Percentiles rank a stretch among this genome's conserved stretches.
Conservation (phyloP, 1,284 basidiomycete genomes). For the Apiotrichum laibachii region DNA sequence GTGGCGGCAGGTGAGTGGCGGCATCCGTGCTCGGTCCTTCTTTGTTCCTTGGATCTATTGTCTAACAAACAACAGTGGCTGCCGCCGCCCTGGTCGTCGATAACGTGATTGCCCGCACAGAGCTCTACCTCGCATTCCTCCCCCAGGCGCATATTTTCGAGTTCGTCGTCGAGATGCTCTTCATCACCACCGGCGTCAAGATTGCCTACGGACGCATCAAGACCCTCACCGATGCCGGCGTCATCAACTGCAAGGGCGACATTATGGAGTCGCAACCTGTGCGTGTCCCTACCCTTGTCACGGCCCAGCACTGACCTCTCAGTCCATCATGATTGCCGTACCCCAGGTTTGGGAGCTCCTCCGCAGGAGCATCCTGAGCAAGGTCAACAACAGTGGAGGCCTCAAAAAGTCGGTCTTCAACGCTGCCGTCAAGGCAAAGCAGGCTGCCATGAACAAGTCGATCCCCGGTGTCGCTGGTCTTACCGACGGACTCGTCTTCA, state of each 20-base stretch:
- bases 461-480: constrained; percentile 67
- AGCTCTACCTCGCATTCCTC: constrained; percentile 78
- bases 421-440: constrained; percentile 46
- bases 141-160: constrained; percentile 89
- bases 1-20: constrained; percentile 60
- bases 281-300: background rate
- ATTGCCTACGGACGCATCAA: constrained; percentile 89
- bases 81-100: constrained; percentile 75
- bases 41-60: too few relatives aligned
- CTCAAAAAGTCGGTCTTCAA: constrained; percentile 62
- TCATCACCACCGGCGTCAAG: constrained; percentile 50
- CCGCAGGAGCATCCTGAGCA: constrained; percentile 82
- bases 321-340: constrained; percentile 79
- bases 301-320: background rate
- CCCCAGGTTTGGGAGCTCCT: constrained; percentile 91
- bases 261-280: constrained; percentile 72
- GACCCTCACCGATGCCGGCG: constrained; percentile 87
- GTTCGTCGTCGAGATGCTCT: constrained; percentile 51
- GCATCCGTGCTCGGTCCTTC: too few relatives aligned
- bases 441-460: constrained; percentile 23
- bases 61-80: constrained; percentile 55
- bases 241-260: constrained; percentile 86
- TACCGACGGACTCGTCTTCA: constrained; percentile 74
- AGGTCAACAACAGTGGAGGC: constrained; percentile 66
- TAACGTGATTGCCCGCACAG: constrained; percentile 66